Base-by-base conservation (phyloP, 331 rosid species). In the Spiraea crenata region DNA sequence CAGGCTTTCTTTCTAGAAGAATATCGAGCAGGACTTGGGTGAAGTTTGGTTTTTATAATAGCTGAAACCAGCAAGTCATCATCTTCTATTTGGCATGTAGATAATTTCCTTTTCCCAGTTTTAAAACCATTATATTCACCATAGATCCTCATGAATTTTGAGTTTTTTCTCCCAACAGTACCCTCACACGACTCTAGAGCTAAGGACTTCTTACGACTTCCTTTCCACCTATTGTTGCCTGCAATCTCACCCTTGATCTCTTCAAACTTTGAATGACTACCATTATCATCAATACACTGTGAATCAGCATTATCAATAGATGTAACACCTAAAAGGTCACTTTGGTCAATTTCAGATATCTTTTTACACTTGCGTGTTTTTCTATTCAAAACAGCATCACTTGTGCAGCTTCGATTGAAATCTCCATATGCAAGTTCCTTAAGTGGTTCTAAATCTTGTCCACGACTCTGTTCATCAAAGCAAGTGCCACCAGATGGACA, bases 61-160 rank as follows among this genome's bases (percentile, higher is more conserved):
- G 96, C 98, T 3, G 98, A 91, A 77, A 91, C 90, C 83, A 95
- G 77, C 63, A 89, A 83, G 82, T 95, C 99, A 57, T 91, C 96
- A 67, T 95, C 99, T 69, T 87, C 87, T 80, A 95, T 89, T 79
- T 70, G 89, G 78, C 98, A 95, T 62, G 79, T 56, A 7, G 57
- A 76, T 57, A 86, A 77, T 80, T 76, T 87, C 52, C 75, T 80
- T 71, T 74, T 80, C 76, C 74, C 87, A 74, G 69, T 75, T 71
- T 74, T 71, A 66, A 83, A 72, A 80, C 57, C 74, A 71, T 55
- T 58, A 76, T 35, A 63, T 65, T 62, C 76, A 72, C 48, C 63
- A 72, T 12, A 15, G 16, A 46, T 61, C 66, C 63, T 83, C 74
- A 82, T 73, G 37, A 52, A 62, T 74, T 80, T 77, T 9, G 80